A percentile compares a stretch with the other conserved stretches of the same genome.
Conservation (phyloP, 2,329 filamentous ascomycete species). For the Tolypocladium ovalisporum region DNA sequence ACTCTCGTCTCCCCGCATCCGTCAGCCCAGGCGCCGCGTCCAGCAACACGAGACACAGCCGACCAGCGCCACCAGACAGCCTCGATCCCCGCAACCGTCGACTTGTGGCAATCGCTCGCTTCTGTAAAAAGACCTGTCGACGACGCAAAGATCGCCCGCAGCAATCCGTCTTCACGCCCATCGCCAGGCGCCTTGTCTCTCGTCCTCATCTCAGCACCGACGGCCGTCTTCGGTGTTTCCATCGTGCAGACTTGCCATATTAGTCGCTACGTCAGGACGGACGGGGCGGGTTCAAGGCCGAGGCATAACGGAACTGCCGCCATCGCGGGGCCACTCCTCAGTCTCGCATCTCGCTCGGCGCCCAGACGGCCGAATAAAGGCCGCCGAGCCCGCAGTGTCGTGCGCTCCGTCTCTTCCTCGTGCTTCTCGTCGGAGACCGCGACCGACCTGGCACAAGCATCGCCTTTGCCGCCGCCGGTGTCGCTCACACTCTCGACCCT, state of each 20-base stretch:
- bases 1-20: not conserved
- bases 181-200: no score
- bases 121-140: no score
- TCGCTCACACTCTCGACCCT: not conserved
- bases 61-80: not conserved
- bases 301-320: constrained; percentile 1
- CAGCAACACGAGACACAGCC: not conserved
- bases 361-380: not conserved
- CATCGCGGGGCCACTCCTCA: not conserved
- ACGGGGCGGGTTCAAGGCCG: not conserved
- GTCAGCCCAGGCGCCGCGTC: not conserved
- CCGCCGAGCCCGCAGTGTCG: not conserved
- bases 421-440: not conserved
- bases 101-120: not conserved
- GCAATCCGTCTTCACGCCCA: no score
- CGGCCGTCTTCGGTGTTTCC: not conserved
- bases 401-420: not conserved
- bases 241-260: not conserved
- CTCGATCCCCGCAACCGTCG: not conserved
- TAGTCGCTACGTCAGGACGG: not conserved
- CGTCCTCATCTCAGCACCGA: not conserved
- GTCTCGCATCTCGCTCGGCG: constrained; percentile 1
- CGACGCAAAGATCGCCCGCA: no score
- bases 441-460: not conserved
- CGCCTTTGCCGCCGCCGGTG: not conserved